Base-by-base conservation (phyloP, 495 filamentous ascomycete genomes). In the Hypoxylon lienhwacheense region DNA sequence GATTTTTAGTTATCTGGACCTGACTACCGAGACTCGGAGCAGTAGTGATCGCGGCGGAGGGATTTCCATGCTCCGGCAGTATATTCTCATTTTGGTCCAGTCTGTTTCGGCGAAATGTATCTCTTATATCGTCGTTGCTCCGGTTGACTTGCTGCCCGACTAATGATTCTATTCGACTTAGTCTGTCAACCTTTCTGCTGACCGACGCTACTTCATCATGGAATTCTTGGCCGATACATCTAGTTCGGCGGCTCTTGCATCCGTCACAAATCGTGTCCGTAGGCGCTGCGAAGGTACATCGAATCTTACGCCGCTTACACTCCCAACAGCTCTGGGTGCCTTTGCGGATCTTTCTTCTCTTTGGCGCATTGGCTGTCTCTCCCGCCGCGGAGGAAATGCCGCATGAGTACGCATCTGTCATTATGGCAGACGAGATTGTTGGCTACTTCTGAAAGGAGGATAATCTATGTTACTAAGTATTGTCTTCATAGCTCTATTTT, bases 301-400 rank as follows among this genome's bases (percentile, higher is more conserved):
- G 66, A 39, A 73, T 68, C 46, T 81, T 81, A 2, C 76, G 70
- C 39, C 70, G 72, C 44, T 76, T 77, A 62, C 77, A 79, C 51
- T 78, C 77, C 75, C 75, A 79, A 53, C 77, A 81, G 46, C 74
- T 77, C 10, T 64, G 69, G 1, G 76, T 79, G 8, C 77, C 77
- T 48, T 78, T 81, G 14, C 76, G 71, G 25, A 78, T 49, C 59
- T 71, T 67, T 53, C 67, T 44, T 35, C 63, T 63, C 39, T 61
- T 69, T 17, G 54, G 24, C 3, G 7, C 6, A 12, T 14, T 36
- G 17, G 41, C 3, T 47, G 14, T 15, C 2, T 26, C 19, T 15
- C 10, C 36, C 33, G 47, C 47, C 35, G 55, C 34, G 33, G 47
- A 22, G 15, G 32, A 16, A n/a, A 20, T 25, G 1, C 15, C n/a